Evolutionary conservation across 352 stramenopile genomes (phyloP).

Genomic region (Phytophthora tubulina): DNA sequence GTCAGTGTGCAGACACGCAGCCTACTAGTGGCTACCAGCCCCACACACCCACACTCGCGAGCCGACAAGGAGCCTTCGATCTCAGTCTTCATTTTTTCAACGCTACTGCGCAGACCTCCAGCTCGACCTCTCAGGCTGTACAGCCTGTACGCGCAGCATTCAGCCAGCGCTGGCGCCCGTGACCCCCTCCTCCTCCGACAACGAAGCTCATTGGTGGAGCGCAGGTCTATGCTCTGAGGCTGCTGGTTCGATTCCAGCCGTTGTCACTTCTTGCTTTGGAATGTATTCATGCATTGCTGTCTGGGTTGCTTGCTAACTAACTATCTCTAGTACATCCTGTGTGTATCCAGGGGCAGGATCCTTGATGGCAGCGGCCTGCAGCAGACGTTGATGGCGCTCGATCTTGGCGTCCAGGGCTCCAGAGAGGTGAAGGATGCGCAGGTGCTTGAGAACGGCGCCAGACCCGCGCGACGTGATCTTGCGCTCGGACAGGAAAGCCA

Average conservation of each 20-base stretch:
- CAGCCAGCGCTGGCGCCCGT: no score
- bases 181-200: background rate
- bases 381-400: background rate
- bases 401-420: constrained; percentile 4
- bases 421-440: constrained; percentile 9
- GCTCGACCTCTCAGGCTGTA: no score
- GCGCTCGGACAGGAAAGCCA: no score
- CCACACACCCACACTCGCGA: background rate
- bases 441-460: constrained; percentile 24
- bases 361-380: no score
- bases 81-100: constrained; percentile 5
- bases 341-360: constrained; percentile 22
- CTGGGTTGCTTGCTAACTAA: constrained; percentile 6
- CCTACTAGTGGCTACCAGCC: background rate
- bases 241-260: no score
- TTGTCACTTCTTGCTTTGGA: background rate
- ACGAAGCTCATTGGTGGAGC: constrained; percentile 8
- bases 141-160: no score
- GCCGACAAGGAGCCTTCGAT: background rate
- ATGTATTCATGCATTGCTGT: background rate
- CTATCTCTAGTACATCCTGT: constrained; percentile 17
- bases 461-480: constrained; percentile 13
- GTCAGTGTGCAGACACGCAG: no score
- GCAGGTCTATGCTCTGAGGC: no score
- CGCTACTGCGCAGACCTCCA: background rate